Conservation (phyloP, 1,284 basidiomycete species). For the Earliella scabrosa region DNA sequence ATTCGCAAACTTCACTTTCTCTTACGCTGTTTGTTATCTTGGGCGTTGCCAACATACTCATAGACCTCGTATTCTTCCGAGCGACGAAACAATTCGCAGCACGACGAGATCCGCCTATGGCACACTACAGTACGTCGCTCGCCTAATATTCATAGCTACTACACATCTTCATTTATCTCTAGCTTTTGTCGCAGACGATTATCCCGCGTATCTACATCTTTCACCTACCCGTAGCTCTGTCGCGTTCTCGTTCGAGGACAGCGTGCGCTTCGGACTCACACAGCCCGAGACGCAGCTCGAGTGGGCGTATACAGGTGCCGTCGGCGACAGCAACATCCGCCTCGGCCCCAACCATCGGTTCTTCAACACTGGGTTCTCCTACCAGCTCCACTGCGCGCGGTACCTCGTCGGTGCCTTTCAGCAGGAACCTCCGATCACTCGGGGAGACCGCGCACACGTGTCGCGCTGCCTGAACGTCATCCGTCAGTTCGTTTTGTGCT, state of each 20-base stretch:
- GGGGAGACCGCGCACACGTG: constrained; percentile 12
- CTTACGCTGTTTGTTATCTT: too few species aligned
- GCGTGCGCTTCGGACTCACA: constrained; percentile 15
- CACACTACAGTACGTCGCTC: constrained; percentile 4
- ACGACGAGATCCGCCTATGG: constrained; percentile 5
- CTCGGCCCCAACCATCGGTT: constrained; percentile 27
- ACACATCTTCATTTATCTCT: too few species aligned
- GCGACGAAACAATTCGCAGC: background rate
- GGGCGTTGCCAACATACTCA: background rate
- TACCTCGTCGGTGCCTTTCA: constrained; percentile 21
- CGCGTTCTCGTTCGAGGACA: constrained; percentile 20
- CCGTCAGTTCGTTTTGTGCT: constrained; percentile 38
- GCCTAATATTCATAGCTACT: background rate
- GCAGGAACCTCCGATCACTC: constrained; percentile 8
- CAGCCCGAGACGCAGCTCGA: constrained; percentile 14
- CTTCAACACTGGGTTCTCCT: constrained; percentile 27
- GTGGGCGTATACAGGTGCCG: constrained; percentile 24
- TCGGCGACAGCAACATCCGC: constrained; percentile 27
- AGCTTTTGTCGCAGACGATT: constrained; percentile 20
- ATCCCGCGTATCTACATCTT: constrained; percentile 14
- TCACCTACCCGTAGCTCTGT: background rate
- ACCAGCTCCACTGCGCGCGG: constrained; percentile 32
- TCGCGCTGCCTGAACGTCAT: constrained; percentile 30
- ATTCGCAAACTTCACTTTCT: too few species aligned
- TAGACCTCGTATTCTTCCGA: constrained; percentile 1